Conservation (phyloP, 306 rosid species). For the Dryas alaskensis region DNA sequence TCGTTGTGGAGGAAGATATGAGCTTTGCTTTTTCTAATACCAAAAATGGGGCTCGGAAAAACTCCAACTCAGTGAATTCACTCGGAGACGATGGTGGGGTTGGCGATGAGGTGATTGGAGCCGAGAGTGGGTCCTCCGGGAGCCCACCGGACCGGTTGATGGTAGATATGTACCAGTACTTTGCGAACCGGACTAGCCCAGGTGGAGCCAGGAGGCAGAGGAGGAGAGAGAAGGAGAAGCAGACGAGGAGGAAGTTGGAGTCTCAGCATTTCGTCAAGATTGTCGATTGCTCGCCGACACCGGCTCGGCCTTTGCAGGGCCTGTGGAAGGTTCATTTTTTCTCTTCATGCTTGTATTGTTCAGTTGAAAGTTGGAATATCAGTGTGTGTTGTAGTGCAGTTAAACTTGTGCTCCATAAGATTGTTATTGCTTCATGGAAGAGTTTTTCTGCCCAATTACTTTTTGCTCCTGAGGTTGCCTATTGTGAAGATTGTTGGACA, state of each 20-base stretch:
- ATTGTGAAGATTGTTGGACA: slow-evolving; percentile 3
- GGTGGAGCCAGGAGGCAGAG: slow-evolving; percentile 71
- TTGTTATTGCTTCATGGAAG: background rate
- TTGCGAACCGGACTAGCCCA: slow-evolving; percentile 85
- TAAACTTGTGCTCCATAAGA: background rate
- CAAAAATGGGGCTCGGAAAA: slow-evolving; percentile 36
- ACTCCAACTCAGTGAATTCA: slow-evolving; percentile 38
- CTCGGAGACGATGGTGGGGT: slow-evolving; percentile 40
- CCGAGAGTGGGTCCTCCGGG: slow-evolving; percentile 66
- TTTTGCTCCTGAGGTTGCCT: background rate
- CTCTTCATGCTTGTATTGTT: slow-evolving; percentile 29
- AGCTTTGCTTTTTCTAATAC: slow-evolving; percentile 12
- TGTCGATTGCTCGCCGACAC: slow-evolving; percentile 69
- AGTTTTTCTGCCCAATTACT: background rate
- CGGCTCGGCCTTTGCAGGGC: slow-evolving; percentile 86
- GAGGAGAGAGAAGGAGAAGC: slow-evolving; percentile 67
- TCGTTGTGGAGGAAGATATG: slow-evolving; percentile 73
- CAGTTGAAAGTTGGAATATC: slow-evolving; percentile 3
- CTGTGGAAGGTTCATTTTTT: slow-evolving; percentile 79
- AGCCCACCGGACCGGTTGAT: slow-evolving; percentile 64
- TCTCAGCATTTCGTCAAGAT: slow-evolving; percentile 94
- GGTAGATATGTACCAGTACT: slow-evolving; percentile 81
- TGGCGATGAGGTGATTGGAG: slow-evolving; percentile 38
- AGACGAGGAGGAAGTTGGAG: slow-evolving; percentile 74
- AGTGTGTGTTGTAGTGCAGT: background rate